Evolutionary conservation across 371 early-diverging fungal species (phyloP).

Genomic region (Apophysomyces ossiformis): DNA sequence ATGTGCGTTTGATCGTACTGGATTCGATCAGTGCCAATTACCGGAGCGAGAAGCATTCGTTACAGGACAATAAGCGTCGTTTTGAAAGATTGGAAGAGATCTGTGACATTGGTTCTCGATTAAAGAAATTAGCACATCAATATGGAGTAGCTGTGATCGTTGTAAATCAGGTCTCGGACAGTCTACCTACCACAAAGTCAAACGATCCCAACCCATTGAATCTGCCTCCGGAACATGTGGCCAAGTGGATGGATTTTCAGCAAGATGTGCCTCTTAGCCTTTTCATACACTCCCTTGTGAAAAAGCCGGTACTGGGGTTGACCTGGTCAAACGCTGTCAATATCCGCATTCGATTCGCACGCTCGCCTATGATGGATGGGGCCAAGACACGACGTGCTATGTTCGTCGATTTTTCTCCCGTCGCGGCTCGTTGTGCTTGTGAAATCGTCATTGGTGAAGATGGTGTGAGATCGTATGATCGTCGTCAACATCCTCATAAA

Average conservation of each 20-base stretch:
- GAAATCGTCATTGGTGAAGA: slow-evolving; percentile 34
- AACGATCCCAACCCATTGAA: slow-evolving; percentile 7
- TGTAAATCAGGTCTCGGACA: slow-evolving; percentile 52
- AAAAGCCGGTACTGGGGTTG: slow-evolving; percentile 73
- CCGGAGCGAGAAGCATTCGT: slow-evolving; percentile 51
- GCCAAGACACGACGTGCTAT: slow-evolving; percentile 35
- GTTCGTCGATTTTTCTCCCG: slow-evolving; percentile 49
- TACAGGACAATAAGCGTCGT: slow-evolving; percentile 15
- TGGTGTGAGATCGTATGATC: slow-evolving; percentile 19
- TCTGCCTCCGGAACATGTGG: slow-evolving; percentile 19
- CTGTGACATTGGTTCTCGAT: slow-evolving; percentile 59
- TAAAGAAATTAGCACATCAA: slow-evolving; percentile 66
- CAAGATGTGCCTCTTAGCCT: slow-evolving; percentile 33
- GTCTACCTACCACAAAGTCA: slow-evolving; percentile 3
- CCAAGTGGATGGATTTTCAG: slow-evolving; percentile 41
- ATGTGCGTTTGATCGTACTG: slow-evolving; percentile 74
- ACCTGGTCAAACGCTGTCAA: slow-evolving; percentile 83
- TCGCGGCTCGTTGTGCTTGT: slow-evolving; percentile 35
- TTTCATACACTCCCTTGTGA: slow-evolving; percentile 51
- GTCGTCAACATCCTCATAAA: not conserved
- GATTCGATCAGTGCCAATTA: slow-evolving; percentile 88
- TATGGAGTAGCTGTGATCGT: slow-evolving; percentile 67
- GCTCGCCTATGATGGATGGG: slow-evolving; percentile 40
- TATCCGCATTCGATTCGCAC: slow-evolving; percentile 64
- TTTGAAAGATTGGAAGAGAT: slow-evolving; percentile 59